Percentiles rank a stretch among this genome's conserved stretches.
Conservation (phyloP, 495 filamentous ascomycete genomes). For the Aspergillus haitiensis region DNA sequence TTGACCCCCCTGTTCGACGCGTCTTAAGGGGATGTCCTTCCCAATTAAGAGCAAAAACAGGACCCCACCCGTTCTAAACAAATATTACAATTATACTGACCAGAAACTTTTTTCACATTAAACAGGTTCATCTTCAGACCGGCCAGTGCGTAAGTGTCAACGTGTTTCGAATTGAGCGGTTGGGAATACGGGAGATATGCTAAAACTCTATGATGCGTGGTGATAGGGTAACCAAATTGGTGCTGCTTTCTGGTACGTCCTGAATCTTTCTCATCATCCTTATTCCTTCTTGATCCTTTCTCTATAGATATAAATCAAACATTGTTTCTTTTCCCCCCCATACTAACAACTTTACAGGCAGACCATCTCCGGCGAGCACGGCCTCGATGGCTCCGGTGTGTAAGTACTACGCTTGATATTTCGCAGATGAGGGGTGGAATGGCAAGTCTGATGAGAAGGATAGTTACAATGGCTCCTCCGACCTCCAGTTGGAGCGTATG, state of each 20-base stretch:
- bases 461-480: constrained; percentile 95
- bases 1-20: constrained; percentile 43
- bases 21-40: constrained; percentile 35
- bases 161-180: constrained; percentile 16
- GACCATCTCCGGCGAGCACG: constrained; percentile 97
- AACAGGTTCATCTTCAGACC: constrained; percentile 95
- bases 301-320: neutral
- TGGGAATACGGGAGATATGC: constrained; percentile 17
- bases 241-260: constrained; percentile 93
- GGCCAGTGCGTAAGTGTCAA: constrained; percentile 85
- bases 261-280: constrained; percentile 18
- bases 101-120: constrained; percentile 36
- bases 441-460: constrained; percentile 32
- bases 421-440: constrained; percentile 14
- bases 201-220: constrained; percentile 30
- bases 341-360: constrained; percentile 62
- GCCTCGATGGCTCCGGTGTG: constrained; percentile 93
- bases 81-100: constrained; percentile 35
- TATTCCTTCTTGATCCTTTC: neutral
- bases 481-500: constrained; percentile 99
- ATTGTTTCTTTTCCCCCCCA: too few relatives aligned
- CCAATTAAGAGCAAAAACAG: constrained; percentile 34
- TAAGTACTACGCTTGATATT: constrained; percentile 49
- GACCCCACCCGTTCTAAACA: constrained; percentile 45
- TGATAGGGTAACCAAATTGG: constrained; percentile 98